Percentiles rank a stretch among this genome's conserved stretches.
Evolutionary conservation across 164 flowering plant genomes (phyloP).

Genomic region (Sedum album): DNA sequence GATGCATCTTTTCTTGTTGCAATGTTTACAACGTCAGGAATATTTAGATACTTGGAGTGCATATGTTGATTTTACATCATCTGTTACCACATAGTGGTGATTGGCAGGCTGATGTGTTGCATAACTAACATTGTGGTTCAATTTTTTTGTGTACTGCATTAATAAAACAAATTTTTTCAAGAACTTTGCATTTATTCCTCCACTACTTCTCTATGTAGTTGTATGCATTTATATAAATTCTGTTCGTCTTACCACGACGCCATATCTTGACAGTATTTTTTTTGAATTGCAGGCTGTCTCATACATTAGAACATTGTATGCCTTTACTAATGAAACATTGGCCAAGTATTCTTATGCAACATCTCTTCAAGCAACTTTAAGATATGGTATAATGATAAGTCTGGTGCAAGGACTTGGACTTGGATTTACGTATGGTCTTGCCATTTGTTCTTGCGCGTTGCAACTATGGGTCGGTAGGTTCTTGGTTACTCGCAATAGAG

Average conservation of each 20-base stretch:
- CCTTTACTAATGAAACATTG: constrained; percentile 91
- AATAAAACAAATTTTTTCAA: neutral
- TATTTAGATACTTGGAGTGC: neutral
- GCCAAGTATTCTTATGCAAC: constrained; percentile 98
- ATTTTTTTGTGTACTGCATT: neutral
- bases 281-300: constrained; percentile 74
- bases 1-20: neutral
- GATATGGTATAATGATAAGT: constrained; percentile 95
- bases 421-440: constrained; percentile 99
- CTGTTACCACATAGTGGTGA: neutral
- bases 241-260: too few species aligned
- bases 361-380: constrained; percentile 90
- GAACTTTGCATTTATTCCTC: too few species aligned
- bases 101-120: neutral
- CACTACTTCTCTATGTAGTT: too few species aligned
- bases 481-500: neutral
- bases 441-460: constrained; percentile 96
- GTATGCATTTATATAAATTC: neutral
- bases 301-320: constrained; percentile 78
- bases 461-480: constrained; percentile 61
- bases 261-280: too few species aligned
- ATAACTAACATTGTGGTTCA: neutral
- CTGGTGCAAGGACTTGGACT: constrained; percentile 99
- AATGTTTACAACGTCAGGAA: too few species aligned
- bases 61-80: neutral